These are phyloP conservation scores for Apiospora pterosperma DNA, from an alignment of 2,329 filamentous ascomycete species.

Conservation along the genomic window DNA sequence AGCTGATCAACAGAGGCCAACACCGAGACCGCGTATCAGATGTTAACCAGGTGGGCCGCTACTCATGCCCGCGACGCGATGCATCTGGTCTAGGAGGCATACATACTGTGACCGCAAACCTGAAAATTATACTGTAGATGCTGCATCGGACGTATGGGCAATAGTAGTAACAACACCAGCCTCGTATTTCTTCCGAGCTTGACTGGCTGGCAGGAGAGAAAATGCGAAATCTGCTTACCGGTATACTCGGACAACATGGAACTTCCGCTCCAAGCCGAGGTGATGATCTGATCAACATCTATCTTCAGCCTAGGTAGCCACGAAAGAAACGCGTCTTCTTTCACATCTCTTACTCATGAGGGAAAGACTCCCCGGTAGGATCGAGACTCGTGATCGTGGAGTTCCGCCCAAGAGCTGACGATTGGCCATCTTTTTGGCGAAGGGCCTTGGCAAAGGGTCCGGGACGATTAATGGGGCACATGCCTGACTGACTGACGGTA, in stretches of 20 bases:
- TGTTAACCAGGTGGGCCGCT: neutral
- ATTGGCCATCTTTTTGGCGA: neutral
- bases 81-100: neutral
- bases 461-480: neutral
- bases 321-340: neutral
- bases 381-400: neutral
- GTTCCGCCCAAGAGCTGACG: neutral
- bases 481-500: neutral
- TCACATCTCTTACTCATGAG: neutral
- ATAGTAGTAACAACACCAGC: neutral
- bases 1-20: neutral
- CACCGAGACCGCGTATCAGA: neutral
- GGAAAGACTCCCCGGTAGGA: neutral
- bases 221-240: neutral
- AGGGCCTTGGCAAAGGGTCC: neutral
- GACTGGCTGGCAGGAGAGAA: neutral
- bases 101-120: neutral
- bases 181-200: neutral
- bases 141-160: neutral
- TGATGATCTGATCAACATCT: neutral
- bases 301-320: neutral
- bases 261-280: neutral
- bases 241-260: neutral
- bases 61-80: neutral
- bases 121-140: constrained; percentile 1